These are phyloP conservation scores for Trametes meyenii DNA, from an alignment of 768 basidiomycete genomes.

Conservation along the genomic window DNA sequence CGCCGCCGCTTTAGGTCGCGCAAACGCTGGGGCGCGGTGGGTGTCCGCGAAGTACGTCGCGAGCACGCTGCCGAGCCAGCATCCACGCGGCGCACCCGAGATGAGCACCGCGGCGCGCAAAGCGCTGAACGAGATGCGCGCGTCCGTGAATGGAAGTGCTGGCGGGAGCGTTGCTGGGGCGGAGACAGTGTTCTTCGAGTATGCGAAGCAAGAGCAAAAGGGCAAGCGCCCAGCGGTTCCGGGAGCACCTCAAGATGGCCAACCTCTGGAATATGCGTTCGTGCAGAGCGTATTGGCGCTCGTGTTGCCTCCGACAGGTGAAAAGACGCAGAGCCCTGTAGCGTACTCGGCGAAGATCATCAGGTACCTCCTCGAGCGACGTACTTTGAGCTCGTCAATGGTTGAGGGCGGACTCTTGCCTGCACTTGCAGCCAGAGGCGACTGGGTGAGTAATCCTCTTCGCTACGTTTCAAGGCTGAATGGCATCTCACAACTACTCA, in stretches of 20 bases:
- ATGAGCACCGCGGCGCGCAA: constrained; percentile 33
- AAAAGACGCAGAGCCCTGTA: constrained; percentile 22
- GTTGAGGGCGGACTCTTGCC: constrained; percentile 59
- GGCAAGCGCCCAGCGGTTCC: background rate
- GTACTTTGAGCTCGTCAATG: constrained; percentile 63
- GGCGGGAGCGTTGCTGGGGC: constrained; percentile 38
- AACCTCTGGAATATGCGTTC: constrained; percentile 47
- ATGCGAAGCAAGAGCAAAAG: constrained; percentile 45
- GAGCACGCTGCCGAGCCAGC: constrained; percentile 6
- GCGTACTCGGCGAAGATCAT: constrained; percentile 61
- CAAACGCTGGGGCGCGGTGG: constrained; percentile 50
- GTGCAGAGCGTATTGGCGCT: constrained; percentile 60
- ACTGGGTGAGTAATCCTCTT: constrained; percentile 59
- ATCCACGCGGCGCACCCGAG: constrained; percentile 3
- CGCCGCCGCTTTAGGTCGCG: constrained; percentile 62
- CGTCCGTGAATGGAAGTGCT: constrained; percentile 48
- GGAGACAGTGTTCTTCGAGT: constrained; percentile 62
- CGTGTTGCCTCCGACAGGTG: constrained; percentile 44
- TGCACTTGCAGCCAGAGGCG: constrained; percentile 53
- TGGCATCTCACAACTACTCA: background rate
- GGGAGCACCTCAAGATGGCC: background rate
- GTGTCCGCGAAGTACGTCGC: constrained; percentile 28
- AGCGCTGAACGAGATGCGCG: constrained; percentile 43
- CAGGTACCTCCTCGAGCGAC: constrained; percentile 56
- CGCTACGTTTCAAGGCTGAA: background rate